These are phyloP conservation scores for Themeda triandra DNA, from an alignment of 176 grass and related monocot genomes.

Conservation along the genomic window DNA sequence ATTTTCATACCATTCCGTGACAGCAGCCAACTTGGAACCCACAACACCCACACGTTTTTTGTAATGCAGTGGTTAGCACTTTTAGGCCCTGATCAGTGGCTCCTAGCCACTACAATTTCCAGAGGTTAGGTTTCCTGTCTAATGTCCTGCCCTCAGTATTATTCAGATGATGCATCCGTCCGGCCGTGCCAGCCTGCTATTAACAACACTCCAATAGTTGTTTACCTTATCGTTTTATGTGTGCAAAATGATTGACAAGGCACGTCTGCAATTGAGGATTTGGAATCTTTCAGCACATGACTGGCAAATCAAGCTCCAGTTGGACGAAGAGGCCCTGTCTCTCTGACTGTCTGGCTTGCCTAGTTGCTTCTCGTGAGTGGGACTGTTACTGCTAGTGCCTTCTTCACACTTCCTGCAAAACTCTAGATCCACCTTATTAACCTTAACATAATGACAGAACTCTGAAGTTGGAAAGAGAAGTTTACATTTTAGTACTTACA, in stretches of 20 bases:
- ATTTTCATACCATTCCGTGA: slow-evolving; percentile 1
- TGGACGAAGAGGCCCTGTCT: not conserved
- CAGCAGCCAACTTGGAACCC: not conserved
- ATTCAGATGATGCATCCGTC: slow-evolving; percentile 15
- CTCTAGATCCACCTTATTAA: not conserved
- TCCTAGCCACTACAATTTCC: slow-evolving; percentile 20
- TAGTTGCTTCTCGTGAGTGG: not conserved
- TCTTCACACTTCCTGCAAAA: not conserved
- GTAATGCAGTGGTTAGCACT: slow-evolving; percentile 42
- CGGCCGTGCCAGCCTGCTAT: not conserved
- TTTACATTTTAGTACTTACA: not conserved
- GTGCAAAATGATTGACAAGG: slow-evolving; percentile 25
- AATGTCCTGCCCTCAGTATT: slow-evolving; percentile 15
- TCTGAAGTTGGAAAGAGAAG: not conserved
- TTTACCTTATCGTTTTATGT: slow-evolving; percentile 31
- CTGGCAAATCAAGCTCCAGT: slow-evolving; percentile 19
- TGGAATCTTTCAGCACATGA: slow-evolving; percentile 23
- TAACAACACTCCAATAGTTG: slow-evolving; percentile 14
- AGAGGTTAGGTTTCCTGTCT: slow-evolving; percentile 26
- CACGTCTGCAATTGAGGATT: slow-evolving; percentile 15
- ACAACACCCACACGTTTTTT: slow-evolving; percentile 1
- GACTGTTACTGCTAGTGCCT: not conserved
- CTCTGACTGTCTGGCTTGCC: not conserved
- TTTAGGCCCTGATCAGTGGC: not conserved
- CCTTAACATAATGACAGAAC: not conserved